Conservation (phyloP, 495 filamentous ascomycete genomes). For the Friedmanniomyces endolithicus region DNA sequence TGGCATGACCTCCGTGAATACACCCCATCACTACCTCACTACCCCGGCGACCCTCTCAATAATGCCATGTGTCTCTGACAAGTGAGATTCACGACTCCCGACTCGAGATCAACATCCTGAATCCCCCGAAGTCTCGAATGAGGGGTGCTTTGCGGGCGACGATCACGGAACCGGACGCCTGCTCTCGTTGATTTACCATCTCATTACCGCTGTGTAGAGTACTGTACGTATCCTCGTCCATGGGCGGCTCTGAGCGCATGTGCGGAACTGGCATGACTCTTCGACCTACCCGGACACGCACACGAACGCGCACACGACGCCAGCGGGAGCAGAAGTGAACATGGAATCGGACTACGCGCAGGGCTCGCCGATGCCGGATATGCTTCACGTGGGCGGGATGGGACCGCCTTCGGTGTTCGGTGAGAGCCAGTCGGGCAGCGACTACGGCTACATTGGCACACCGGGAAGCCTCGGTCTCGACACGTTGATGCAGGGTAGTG, state of each 20-base stretch:
- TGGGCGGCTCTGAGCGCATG: too few species aligned
- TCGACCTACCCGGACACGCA: too few species aligned
- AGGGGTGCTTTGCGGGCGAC: neutral
- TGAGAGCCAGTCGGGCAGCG: conserved; percentile 17
- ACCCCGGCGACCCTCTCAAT: too few species aligned
- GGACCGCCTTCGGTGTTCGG: conserved; percentile 3
- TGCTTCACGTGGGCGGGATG: conserved; percentile 4
- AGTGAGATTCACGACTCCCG: neutral
- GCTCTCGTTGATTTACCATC: neutral
- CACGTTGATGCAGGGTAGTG: conserved; percentile 13
- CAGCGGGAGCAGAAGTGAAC: neutral
- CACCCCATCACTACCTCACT: too few species aligned
- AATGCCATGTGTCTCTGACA: too few species aligned
- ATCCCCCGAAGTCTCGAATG: neutral
- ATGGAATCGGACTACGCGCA: conserved; percentile 14
- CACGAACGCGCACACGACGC: too few species aligned
- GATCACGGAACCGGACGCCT: neutral
- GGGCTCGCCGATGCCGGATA: conserved; percentile 8
- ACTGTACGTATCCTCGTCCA: too few species aligned
- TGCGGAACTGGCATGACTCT: too few species aligned
- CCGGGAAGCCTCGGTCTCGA: conserved; percentile 16
- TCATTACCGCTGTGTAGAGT: too few species aligned
- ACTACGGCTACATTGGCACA: conserved; percentile 13
- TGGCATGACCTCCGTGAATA: too few species aligned
- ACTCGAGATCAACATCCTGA: neutral